phyloP scores from a whole-genome alignment of 768 basidiomycete species.

The Tricholoma furcatifolium region DNA sequence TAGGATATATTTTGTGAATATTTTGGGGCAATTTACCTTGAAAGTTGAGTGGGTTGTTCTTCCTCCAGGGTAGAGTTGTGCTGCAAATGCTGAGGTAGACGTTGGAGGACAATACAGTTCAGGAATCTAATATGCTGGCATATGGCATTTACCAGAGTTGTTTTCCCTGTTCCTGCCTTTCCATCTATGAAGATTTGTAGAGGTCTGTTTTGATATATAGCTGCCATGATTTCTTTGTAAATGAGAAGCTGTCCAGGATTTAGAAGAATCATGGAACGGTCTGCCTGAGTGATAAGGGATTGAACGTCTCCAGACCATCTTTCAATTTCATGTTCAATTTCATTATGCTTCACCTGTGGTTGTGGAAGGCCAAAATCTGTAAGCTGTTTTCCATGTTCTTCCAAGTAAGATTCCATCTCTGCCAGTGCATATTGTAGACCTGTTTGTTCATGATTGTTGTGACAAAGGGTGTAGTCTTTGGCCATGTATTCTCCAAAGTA shows the following conservation, averaged over 20 bases:
- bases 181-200: not conserved
- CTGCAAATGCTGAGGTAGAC: conserved; percentile 11
- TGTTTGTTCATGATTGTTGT: not conserved
- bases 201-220: not conserved
- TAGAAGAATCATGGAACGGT: not conserved
- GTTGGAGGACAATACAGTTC: not conserved
- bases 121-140: not conserved
- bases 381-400: not conserved
- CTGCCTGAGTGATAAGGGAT: not conserved
- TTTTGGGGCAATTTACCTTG: too few relatives aligned
- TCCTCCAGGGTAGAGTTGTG: conserved; percentile 3
- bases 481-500: not conserved
- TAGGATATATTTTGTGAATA: too few relatives aligned
- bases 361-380: not conserved
- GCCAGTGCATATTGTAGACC: not conserved
- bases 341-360: not conserved
- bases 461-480: not conserved
- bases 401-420: not conserved
- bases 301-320: not conserved
- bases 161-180: not conserved
- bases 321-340: not conserved
- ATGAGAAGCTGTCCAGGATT: not conserved
- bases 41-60: conserved; percentile 10
- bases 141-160: not conserved
- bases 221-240: not conserved